Evolutionary conservation across 495 filamentous ascomycete genomes (phyloP), one percentile per base, ranked within the genome.

Genomic region (Lasiosphaeria ovina): DNA sequence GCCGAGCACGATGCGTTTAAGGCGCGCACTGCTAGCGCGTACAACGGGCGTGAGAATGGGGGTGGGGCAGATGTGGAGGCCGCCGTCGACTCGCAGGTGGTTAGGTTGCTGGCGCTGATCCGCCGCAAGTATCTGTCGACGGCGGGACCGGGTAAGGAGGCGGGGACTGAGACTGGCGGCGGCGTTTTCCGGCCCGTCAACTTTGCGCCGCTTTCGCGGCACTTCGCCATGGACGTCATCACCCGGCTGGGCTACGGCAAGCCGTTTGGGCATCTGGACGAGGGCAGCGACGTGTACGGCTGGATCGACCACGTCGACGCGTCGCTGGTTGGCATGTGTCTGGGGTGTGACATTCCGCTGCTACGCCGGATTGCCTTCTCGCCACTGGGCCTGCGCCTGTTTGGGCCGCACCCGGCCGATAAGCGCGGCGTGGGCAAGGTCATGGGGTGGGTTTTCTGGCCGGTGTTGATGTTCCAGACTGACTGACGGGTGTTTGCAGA

Each of bases 231-330:
- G 14, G 81, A 83, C 59, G 62, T 78, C 4, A 76, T 81, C 57
- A 74, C 76, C 3, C 69, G 69, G 11, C 56, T 77, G 3, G 72
- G 84, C 65, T 78, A 77, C 49, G 63, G 87, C 65, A 34, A 63
- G 42, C 33, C 48, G 0, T 63, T 50, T 50, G 57, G 51, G 14
- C 17, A 45, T 35, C 11, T 60, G 33, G 35, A 58, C 38, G 55
- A 62, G 14, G 60, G 60, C 9, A 50, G 24, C 8, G 60, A 62
- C n/a, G 40, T 62, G 3, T 54, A 47, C 3, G 55, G 55, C 7
- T 62, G 42, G 34, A 16, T 48, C 12, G 55, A 11, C 33, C 17
- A 53, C 0, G 34, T 55, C 8, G 42, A 51, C 8, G 33, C 24
- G 12, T 44, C 11, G 17, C 35, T 54, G 16, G 47, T 34, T n/a